Conservation (phyloP, 371 early-diverging fungal genomes). For the Mucor indicus region DNA sequence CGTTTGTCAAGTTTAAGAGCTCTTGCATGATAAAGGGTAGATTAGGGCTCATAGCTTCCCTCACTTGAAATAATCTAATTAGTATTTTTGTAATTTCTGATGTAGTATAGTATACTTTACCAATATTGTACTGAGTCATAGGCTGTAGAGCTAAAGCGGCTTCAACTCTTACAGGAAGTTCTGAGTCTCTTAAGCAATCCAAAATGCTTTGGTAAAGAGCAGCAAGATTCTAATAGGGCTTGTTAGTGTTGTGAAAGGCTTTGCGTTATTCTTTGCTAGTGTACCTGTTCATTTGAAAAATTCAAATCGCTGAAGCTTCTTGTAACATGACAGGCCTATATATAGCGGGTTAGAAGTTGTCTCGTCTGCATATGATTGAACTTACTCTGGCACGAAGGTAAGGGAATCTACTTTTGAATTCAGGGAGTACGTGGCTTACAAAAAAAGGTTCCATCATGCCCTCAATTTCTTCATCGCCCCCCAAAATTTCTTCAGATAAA, state of each 20-base stretch:
- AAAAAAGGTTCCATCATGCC: constrained; percentile 77
- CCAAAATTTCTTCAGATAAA: constrained; percentile 58
- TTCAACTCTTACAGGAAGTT: constrained; percentile 82
- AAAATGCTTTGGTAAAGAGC: constrained; percentile 62
- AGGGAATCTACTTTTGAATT: constrained; percentile 74
- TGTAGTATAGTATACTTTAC: too few relatives aligned
- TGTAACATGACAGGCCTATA: constrained; percentile 40
- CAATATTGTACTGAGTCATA: constrained; percentile 68
- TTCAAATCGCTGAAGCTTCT: constrained; percentile 40
- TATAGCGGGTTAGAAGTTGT: too few relatives aligned
- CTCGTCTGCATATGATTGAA: too few relatives aligned
- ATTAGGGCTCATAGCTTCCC: constrained; percentile 69
- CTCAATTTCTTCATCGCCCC: constrained; percentile 62
- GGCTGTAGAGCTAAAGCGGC: constrained; percentile 79
- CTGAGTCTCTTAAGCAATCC: constrained; percentile 66
- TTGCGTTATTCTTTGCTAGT: too few relatives aligned
- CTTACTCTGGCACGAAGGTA: constrained; percentile 76
- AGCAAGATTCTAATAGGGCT: constrained; percentile 37
- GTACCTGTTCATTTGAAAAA: constrained; percentile 34
- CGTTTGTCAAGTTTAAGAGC: constrained; percentile 78
- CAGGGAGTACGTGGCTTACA: constrained; percentile 81
- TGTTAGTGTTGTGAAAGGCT: not conserved
- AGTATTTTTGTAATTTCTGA: too few relatives aligned
- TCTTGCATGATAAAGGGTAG: constrained; percentile 82
- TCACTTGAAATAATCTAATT: too few relatives aligned